phyloP scores from a whole-genome alignment of 129 eudicot genomes.

The sunflower (Helianthus annuus) region HanXRQr2.0-SUNRISE NC_035447.2:71748877-71749376 shows the following conservation, averaged over 20 bases:
- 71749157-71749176: background rate
- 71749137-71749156: conserved; percentile 30
- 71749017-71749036: background rate
- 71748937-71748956: conserved; percentile 14
- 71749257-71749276: background rate
- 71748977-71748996: conserved; percentile 39
- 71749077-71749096: conserved; percentile 11
- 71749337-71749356: no score
- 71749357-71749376: no score
- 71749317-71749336: no score
- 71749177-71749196: background rate
- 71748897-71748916: conserved; percentile 28
- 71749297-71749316: background rate
- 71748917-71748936: conserved; percentile 18
- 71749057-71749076: conserved; percentile 22
- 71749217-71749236: background rate
- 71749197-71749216: background rate
- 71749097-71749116: background rate
- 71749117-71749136: conserved; percentile 15
- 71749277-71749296: background rate
- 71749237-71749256: background rate
- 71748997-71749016: conserved; percentile 26
- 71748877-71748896: conserved; percentile 21
- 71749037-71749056: background rate
- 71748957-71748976: conserved; percentile 44